Percentiles rank a stretch among this genome's conserved stretches.
Evolutionary conservation across 352 stramenopile species (phyloP).

Genomic region (Phytophthora ohioensis): DNA sequence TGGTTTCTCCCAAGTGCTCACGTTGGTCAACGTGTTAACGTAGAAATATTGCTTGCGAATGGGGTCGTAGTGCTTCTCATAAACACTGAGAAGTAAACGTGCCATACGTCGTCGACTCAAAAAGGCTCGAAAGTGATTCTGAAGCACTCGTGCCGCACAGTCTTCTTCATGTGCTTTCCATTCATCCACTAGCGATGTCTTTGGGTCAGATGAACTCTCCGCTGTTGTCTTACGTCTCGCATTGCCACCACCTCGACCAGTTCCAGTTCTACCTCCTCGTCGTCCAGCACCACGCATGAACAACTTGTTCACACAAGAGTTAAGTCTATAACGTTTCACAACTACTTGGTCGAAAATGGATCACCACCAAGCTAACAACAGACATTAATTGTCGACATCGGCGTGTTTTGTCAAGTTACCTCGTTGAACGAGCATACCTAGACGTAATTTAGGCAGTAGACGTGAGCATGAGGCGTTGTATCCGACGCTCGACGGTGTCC

Average conservation of each 20-base stretch:
- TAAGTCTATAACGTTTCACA: slow-evolving; percentile 24
- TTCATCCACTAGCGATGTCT: slow-evolving; percentile 58
- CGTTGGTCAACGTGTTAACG: slow-evolving; percentile 72
- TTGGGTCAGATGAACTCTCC: slow-evolving; percentile 24
- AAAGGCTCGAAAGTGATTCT: slow-evolving; percentile 49
- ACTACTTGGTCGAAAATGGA: slow-evolving; percentile 29
- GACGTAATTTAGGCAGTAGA: slow-evolving; percentile 18
- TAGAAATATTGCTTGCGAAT: slow-evolving; percentile 71
- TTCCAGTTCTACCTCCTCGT: slow-evolving; percentile 22
- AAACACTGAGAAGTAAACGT: slow-evolving; percentile 51
- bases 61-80: slow-evolving; percentile 71
- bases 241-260: slow-evolving; percentile 33
- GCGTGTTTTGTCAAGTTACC: slow-evolving; percentile 31
- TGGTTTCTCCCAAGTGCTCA: slow-evolving; percentile 67
- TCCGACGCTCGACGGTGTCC: slow-evolving; percentile 69
- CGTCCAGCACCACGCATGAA: slow-evolving; percentile 33
- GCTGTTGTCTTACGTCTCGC: slow-evolving; percentile 34
- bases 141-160: slow-evolving; percentile 54
- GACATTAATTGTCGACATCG: slow-evolving; percentile 18
- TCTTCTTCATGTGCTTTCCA: slow-evolving; percentile 70
- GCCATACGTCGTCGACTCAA: slow-evolving; percentile 53
- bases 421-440: slow-evolving; percentile 3
- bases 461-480: slow-evolving; percentile 45
- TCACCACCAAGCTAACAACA: slow-evolving; percentile 12
- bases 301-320: slow-evolving; percentile 10